Percentiles rank a stretch among this genome's conserved stretches.
Conservation (phyloP, 2,329 filamentous ascomycete genomes). For the Cytospora paraplurivora region DNA sequence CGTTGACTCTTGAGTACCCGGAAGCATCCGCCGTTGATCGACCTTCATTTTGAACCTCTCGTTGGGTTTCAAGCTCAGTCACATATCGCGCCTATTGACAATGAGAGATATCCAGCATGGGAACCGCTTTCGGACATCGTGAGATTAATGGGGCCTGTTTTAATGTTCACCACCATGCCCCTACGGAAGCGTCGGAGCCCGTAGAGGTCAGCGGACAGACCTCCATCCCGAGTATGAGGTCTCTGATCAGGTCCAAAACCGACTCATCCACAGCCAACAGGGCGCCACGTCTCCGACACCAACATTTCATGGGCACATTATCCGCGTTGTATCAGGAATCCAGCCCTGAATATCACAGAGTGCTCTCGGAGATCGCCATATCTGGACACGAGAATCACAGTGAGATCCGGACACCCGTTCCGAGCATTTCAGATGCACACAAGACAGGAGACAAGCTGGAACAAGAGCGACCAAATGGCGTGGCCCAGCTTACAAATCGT, state of each 20-base stretch:
- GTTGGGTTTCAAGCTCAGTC: too few relatives aligned
- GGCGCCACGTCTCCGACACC: not conserved
- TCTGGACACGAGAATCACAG: not conserved
- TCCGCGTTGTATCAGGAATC: not conserved
- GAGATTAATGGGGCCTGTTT: not conserved
- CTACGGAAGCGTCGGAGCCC: not conserved
- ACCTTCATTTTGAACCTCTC: too few relatives aligned
- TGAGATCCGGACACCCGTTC: not conserved
- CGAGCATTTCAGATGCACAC: not conserved
- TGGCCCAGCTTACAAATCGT: not conserved
- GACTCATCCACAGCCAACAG: not conserved
- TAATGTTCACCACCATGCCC: not conserved
- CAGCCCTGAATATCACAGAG: not conserved
- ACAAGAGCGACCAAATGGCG: not conserved
- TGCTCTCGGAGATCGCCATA: not conserved
- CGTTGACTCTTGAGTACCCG: too few relatives aligned
- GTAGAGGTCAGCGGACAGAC: not conserved
- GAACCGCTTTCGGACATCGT: not conserved
- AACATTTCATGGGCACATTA: not conserved
- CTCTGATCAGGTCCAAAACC: not conserved
- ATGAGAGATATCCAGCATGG: not conserved
- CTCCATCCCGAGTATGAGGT: not conserved
- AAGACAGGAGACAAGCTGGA: not conserved
- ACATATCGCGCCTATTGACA: not conserved
- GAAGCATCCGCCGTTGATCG: too few relatives aligned